Base-by-base conservation (phyloP, 2,329 filamentous ascomycete species). In the Achaetomium macrosporum region DNA sequence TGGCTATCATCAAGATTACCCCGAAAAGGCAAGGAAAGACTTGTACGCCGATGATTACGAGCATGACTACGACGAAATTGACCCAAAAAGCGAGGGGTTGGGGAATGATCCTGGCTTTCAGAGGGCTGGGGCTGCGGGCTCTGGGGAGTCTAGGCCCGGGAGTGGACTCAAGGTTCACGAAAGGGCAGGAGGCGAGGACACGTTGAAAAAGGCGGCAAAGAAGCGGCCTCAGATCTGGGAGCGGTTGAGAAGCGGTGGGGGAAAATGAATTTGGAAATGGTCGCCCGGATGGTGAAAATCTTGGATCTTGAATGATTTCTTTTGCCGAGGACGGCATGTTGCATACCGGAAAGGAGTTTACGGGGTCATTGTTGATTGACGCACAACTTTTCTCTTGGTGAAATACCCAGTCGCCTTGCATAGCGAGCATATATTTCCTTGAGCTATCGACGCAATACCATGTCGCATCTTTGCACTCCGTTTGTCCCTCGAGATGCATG, bases 61-160 rank as follows among this genome's bases (percentile, higher is more conserved):
- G 5, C 35, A 49, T 8, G 64, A 65, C 36, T 66, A 65, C 29
- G 69, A 72, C 37, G 71, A 72, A 40, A 73, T 73, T 57, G 71
- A 73, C 30, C 64, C 70, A 15, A 76, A 74, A 58, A 73, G 72
- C 8, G 71, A 73, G 39, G 71, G 77, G 63, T 70, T 78, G n/a
- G 69, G 71, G 49, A 73, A 76, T 55, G 70, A 80, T 31, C 72
- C 76, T 3, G 62, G 53, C 1, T 65, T 64, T 45, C 54, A 62
- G 44, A 60, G 55, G 47, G 62, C 63, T 8, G 63, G 62, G 17
- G 56, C 53, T 25, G 13, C 47, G 29, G 39, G 51, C n/a, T 40
- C 36, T 9, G 36, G 35, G 13, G 33, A 42, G 33, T 9, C 30
- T 13, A 29, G 46, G 42, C 37, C 29, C 16, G 51, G 42, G 13